A percentile compares a stretch with the other conserved stretches of the same genome.
Evolutionary conservation across 176 grass and related monocot species (phyloP).

Genomic region (Eremochloa ophiuroides): DNA sequence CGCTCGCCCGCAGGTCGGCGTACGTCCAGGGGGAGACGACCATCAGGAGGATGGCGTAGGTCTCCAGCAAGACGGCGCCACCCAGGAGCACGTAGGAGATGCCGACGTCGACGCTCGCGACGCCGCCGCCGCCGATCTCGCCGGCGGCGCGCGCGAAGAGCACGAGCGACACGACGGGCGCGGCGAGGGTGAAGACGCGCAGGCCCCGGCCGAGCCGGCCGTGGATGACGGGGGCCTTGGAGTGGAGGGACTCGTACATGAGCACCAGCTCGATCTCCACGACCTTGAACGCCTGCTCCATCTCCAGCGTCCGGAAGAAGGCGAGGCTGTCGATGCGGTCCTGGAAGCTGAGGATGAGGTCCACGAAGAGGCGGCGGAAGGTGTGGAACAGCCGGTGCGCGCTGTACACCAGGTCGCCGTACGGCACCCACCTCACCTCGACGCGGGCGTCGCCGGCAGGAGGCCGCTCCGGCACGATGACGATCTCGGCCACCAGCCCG

Average conservation of each 20-base stretch:
- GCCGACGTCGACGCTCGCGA: neutral
- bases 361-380: slow-evolving; percentile 44
- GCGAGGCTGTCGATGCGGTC: slow-evolving; percentile 31
- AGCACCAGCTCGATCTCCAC: slow-evolving; percentile 41
- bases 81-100: slow-evolving; percentile 10
- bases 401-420: slow-evolving; percentile 13
- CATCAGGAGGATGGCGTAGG: slow-evolving; percentile 34
- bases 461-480: slow-evolving; percentile 20
- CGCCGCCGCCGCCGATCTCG: neutral
- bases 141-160: neutral
- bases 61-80: slow-evolving; percentile 23
- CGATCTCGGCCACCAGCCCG: slow-evolving; percentile 38
- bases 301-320: slow-evolving; percentile 17
- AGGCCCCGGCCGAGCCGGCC: neutral
- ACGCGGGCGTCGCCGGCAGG: neutral
- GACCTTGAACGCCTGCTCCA: slow-evolving; percentile 34
- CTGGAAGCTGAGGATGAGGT: slow-evolving; percentile 62
- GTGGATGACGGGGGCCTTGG: slow-evolving; percentile 21
- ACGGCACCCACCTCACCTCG: neutral
- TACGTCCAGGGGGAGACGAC: slow-evolving; percentile 41
- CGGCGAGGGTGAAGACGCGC: slow-evolving; percentile 14
- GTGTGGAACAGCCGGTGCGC: slow-evolving; percentile 33
- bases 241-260: slow-evolving; percentile 34
- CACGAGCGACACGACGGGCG: slow-evolving; percentile 20
- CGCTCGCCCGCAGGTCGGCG: neutral